Evolutionary conservation across 2,329 filamentous ascomycete genomes (phyloP), one percentile per base, ranked within the genome.

Genomic region (Hyphodiscus sp.): DNA sequence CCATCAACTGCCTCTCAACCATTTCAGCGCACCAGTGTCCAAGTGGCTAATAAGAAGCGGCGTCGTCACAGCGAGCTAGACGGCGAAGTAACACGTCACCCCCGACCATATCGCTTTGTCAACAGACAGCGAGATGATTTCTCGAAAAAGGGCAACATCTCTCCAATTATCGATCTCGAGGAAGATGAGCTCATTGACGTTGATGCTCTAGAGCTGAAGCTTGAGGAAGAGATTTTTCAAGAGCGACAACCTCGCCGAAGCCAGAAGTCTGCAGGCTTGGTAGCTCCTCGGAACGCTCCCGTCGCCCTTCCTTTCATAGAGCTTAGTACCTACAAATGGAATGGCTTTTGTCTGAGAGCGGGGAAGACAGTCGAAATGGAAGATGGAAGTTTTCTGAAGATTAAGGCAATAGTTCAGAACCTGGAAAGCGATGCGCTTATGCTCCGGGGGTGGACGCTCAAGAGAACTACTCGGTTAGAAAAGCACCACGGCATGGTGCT

Each of bases 391-490:
- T 78, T 75, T 49, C 57, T 79, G 1, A 67, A 67, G 0, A 71
- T 79, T 3, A 56, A 58, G 1, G 51, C 62, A 1, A 69, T 79
- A 1, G 53, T 64, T 5, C 68, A 20, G 53, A 67, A 56, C 20
- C 54, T 67, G 2, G 9, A 52, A 0, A 58, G 49, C 0, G 58
- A 62, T 0, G 57, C 63, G 0, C 50, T 73, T 0, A 64, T 65
- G 0, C 61, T 81, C 2, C 62, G 64, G 20, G 79, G 79, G 0
- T 65, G 70, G 2, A 65, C 67, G 0, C 65, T 79, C 1, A 62
- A 70, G 0, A 66, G 71, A 0, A 63, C 66, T 0, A 26, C 23
- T 4, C 23, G 23, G 4, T 8, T 26, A 26, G 64, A 64, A 0
- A 52, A 67, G 1, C 57, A 72, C 16, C 56, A 67, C 2, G 69